Conservation (phyloP, 331 rosid genomes). For the Rosa hybrid region DNA sequence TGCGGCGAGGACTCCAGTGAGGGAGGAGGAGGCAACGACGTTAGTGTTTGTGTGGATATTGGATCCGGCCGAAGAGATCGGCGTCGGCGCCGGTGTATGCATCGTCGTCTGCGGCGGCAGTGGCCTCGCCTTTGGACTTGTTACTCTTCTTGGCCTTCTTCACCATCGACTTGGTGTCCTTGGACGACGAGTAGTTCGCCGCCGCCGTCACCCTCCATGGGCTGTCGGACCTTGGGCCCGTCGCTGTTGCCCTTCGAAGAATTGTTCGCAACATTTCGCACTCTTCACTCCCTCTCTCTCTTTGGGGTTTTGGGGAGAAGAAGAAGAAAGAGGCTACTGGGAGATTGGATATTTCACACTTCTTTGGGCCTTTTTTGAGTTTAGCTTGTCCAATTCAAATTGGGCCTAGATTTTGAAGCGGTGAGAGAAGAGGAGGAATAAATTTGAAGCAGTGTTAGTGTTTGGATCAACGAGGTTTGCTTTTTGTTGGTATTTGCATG, state of each 20-base stretch:
- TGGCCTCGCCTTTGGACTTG: conserved; percentile 36
- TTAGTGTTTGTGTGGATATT: no score
- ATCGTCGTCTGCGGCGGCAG: conserved; percentile 24
- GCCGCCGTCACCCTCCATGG: conserved; percentile 28
- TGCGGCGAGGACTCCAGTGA: no score
- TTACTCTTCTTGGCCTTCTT: neutral
- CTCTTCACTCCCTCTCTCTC: neutral
- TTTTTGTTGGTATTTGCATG: no score
- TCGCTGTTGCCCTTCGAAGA: conserved; percentile 39
- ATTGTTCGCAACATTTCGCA: conserved; percentile 50
- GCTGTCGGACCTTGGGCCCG: conserved; percentile 25
- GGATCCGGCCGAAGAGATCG: conserved; percentile 25
- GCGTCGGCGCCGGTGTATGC: conserved; percentile 39
- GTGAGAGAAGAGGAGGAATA: no score
- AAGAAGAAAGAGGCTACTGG: neutral
- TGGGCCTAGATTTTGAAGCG: neutral
- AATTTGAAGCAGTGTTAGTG: no score
- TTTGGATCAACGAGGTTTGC: no score
- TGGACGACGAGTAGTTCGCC: conserved; percentile 47
- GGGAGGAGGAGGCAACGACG: no score
- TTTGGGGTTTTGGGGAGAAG: conserved; percentile 18
- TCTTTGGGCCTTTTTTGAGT: neutral
- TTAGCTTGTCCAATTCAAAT: neutral
- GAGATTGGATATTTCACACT: neutral
- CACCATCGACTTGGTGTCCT: conserved; percentile 24